These are phyloP conservation scores for Dorcoceras hygrometricum DNA, from an alignment of 257 asterid species.

Conservation along the genomic window DNA sequence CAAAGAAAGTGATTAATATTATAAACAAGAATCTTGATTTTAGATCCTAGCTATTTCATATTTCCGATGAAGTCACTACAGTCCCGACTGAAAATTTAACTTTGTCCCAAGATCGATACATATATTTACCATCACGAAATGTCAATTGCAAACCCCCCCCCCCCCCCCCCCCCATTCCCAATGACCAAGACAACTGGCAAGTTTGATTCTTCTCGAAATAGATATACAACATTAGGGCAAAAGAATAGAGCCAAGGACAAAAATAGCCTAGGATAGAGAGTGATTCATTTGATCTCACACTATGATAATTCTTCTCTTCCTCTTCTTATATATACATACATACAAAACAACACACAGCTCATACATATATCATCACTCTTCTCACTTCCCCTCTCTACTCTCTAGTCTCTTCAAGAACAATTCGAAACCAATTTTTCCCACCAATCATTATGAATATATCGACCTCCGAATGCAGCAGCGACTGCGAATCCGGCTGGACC, in stretches of 20 bases:
- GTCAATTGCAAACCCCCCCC: slow-evolving; percentile 21
- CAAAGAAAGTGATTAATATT: too few relatives aligned
- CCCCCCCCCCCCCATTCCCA: slow-evolving; percentile 16
- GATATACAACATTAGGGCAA: slow-evolving; percentile 37
- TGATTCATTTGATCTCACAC: slow-evolving; percentile 44
- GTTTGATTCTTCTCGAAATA: slow-evolving; percentile 59
- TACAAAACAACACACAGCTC: slow-evolving; percentile 15
- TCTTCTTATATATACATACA: slow-evolving; percentile 37
- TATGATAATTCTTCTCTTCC: slow-evolving; percentile 16
- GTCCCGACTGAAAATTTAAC: too few relatives aligned
- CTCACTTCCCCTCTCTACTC: not conserved
- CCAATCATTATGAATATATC: slow-evolving; percentile 50
- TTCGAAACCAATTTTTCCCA: not conserved
- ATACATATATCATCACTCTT: not conserved
- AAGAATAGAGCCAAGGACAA: slow-evolving; percentile 57
- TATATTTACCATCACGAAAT: slow-evolving; percentile 34
- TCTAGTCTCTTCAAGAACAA: not conserved
- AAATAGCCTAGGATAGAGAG: slow-evolving; percentile 51
- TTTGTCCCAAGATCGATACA: too few relatives aligned
- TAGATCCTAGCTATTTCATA: too few relatives aligned
- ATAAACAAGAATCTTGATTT: too few relatives aligned
- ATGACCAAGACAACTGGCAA: slow-evolving; percentile 70
- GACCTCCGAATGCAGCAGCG: slow-evolving; percentile 68
- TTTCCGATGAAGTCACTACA: too few relatives aligned
- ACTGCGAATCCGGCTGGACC: slow-evolving; percentile 96